A percentile compares a stretch with the other conserved stretches of the same genome.
These are phyloP conservation scores for Brassica rapa DNA, from an alignment of 345 rosid genomes.

Conservation along the genomic window DNA sequence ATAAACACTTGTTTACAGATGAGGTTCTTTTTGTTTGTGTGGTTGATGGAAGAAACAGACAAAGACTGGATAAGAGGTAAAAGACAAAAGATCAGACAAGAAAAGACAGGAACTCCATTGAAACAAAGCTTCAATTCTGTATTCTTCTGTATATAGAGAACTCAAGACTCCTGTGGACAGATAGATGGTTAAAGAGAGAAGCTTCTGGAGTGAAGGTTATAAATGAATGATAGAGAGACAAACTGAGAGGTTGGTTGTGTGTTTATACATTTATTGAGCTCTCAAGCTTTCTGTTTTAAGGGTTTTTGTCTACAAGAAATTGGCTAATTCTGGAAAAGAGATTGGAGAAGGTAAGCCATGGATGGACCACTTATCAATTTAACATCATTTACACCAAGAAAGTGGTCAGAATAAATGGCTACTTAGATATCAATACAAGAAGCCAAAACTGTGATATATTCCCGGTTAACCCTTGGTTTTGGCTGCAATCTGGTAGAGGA, in stretches of 20 bases:
- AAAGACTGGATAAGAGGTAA: constrained; percentile 30
- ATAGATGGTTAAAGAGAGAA: constrained; percentile 5
- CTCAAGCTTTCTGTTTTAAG: constrained; percentile 19
- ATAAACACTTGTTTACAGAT: constrained; percentile 37
- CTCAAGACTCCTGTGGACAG: constrained; percentile 22
- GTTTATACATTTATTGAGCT: constrained; percentile 21
- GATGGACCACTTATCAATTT: constrained; percentile 35
- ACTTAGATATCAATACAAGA: constrained; percentile 21
- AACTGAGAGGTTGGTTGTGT: constrained; percentile 21
- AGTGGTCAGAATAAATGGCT: constrained; percentile 21
- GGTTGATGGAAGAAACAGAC: constrained; percentile 42
- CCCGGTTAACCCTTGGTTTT: constrained; percentile 30
- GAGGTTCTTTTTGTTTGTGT: constrained; percentile 37
- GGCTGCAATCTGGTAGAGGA: not conserved
- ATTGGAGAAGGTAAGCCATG: constrained; percentile 34
- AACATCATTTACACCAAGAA: constrained; percentile 29
- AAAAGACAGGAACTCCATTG: constrained; percentile 26
- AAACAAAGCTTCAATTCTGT: constrained; percentile 23
- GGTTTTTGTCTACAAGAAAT: constrained; percentile 8
- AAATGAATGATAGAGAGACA: constrained; percentile 24
- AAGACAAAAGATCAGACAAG: constrained; percentile 31
- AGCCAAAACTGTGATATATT: constrained; percentile 30
- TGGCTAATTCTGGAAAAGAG: constrained; percentile 21
- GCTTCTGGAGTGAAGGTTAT: constrained; percentile 6
- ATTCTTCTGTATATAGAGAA: not conserved